A percentile compares a stretch with the other conserved stretches of the same genome.
Conservation (phyloP, 2,329 filamentous ascomycete species). For the Aspergillus novoparasiticus region DNA sequence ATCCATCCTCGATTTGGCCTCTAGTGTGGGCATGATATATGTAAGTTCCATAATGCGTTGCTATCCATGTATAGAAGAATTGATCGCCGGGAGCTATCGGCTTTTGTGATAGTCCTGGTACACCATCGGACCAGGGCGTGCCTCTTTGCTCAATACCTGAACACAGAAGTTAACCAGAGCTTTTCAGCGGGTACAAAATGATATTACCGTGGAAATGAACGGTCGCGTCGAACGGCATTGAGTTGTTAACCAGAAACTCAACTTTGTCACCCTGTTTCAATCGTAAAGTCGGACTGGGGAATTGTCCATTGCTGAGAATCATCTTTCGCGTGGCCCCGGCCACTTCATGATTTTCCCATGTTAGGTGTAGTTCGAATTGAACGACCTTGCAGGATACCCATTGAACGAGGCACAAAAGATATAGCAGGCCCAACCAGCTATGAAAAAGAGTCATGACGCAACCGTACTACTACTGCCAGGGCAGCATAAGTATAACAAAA, state of each 20-base stretch:
- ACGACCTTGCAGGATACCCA: slow-evolving; percentile 10
- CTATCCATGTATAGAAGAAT: slow-evolving; percentile 60
- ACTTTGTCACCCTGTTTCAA: slow-evolving; percentile 34
- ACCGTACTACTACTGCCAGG: not conserved
- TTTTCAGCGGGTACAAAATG: not conserved
- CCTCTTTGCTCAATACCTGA: slow-evolving; percentile 44
- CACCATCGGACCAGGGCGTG: slow-evolving; percentile 64
- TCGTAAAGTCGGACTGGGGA: slow-evolving; percentile 29
- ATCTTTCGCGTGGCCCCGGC: slow-evolving; percentile 27
- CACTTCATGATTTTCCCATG: slow-evolving; percentile 27
- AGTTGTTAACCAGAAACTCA: slow-evolving; percentile 30
- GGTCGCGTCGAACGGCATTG: slow-evolving; percentile 32
- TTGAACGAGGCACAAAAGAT: slow-evolving; percentile 11
- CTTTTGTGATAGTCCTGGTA: slow-evolving; percentile 59
- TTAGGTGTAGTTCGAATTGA: slow-evolving; percentile 18
- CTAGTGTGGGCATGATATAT: slow-evolving; percentile 64
- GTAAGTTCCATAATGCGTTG: slow-evolving; percentile 59
- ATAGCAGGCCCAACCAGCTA: slow-evolving; percentile 9
- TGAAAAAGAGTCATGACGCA: slow-evolving; percentile 4
- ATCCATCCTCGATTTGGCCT: slow-evolving; percentile 62
- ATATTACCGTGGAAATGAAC: slow-evolving; percentile 35
- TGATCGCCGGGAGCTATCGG: slow-evolving; percentile 52
- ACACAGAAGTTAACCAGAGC: not conserved
- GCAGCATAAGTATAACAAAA: not conserved
- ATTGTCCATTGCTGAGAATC: slow-evolving; percentile 33